Evolutionary conservation across 2,329 filamentous ascomycete species (phyloP).

Genomic region (Purpureocillium takamizusanense): DNA sequence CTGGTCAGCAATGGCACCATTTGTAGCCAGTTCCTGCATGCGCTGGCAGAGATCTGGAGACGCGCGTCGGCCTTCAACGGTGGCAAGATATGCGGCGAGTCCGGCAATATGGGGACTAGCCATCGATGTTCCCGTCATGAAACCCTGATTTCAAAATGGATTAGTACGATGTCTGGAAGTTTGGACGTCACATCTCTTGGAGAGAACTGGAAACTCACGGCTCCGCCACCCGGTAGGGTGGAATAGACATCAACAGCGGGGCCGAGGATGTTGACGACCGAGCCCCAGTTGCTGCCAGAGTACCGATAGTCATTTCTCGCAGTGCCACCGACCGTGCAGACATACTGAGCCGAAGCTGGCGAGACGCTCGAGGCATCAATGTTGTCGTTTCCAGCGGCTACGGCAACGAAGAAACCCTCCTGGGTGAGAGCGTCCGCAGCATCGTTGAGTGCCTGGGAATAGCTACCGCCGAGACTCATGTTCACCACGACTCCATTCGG

Average conservation of each 20-base stretch:
- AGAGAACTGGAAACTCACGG: slow-evolving; percentile 19
- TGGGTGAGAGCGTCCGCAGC: slow-evolving; percentile 31
- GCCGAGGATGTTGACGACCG: slow-evolving; percentile 33
- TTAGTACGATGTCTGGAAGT: neutral
- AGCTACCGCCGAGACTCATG: slow-evolving; percentile 40
- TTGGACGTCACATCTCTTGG: too few relatives aligned
- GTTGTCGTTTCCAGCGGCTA: slow-evolving; percentile 40
- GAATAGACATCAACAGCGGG: slow-evolving; percentile 32
- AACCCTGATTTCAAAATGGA: slow-evolving; percentile 6
- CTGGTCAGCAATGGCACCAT: slow-evolving; percentile 26
- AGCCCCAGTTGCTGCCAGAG: slow-evolving; percentile 37
- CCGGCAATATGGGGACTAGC: slow-evolving; percentile 33
- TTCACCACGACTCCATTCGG: slow-evolving; percentile 34
- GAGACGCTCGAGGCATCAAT: slow-evolving; percentile 27
- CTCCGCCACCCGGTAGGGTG: slow-evolving; percentile 29
- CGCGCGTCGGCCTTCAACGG: slow-evolving; percentile 11
- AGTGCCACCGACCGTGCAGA: slow-evolving; percentile 38
- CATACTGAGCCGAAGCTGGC: slow-evolving; percentile 14
- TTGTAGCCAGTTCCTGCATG: slow-evolving; percentile 13
- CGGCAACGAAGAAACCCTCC: slow-evolving; percentile 36
- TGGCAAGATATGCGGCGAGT: slow-evolving; percentile 16
- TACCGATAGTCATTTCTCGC: slow-evolving; percentile 23
- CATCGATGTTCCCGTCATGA: slow-evolving; percentile 38
- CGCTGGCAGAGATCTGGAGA: slow-evolving; percentile 15
- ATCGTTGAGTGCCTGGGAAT: slow-evolving; percentile 31